Conservation (phyloP, 2,329 filamentous ascomycete genomes). For the Gaeumannomyces tritici region DNA sequence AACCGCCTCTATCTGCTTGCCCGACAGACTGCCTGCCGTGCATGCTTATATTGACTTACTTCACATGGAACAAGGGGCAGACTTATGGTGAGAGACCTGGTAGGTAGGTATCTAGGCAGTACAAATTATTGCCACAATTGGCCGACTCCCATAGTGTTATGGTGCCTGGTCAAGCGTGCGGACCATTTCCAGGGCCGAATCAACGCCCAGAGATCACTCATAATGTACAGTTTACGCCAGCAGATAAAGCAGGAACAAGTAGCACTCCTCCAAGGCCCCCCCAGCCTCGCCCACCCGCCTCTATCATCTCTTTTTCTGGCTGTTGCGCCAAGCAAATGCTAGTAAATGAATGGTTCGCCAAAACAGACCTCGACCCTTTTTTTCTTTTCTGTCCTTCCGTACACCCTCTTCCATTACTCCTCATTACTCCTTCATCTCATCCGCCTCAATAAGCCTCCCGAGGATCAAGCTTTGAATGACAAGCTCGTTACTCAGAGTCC, state of each 20-base stretch:
- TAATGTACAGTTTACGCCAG: not conserved
- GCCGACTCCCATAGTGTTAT: not conserved
- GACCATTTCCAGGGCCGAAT: not conserved
- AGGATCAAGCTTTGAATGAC: slow-evolving; percentile 89
- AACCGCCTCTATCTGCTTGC: not conserved
- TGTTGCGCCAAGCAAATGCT: not conserved
- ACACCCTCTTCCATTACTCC: not conserved
- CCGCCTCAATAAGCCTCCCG: slow-evolving; percentile 63
- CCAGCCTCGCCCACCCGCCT: not conserved
- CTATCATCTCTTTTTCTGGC: not conserved
- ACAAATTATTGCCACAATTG: not conserved
- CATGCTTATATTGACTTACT: not conserved
- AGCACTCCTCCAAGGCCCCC: not conserved
- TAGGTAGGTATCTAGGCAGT: not conserved
- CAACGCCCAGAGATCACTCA: not conserved
- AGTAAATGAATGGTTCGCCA: not conserved
- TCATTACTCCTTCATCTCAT: slow-evolving; percentile 25
- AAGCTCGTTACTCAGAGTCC: slow-evolving; percentile 72
- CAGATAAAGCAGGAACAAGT: not conserved
- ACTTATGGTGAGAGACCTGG: too few relatives aligned
- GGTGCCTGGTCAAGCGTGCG: too few relatives aligned
- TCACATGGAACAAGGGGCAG: too few relatives aligned
- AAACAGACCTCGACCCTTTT: not conserved
- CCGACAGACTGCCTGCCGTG: not conserved
- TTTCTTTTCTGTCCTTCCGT: too few relatives aligned